A percentile compares a stretch with the other conserved stretches of the same genome.
These are phyloP conservation scores for Apiotrichum akiyoshidainum DNA, from an alignment of 1,284 basidiomycete genomes.

Conservation along the genomic window DNA sequence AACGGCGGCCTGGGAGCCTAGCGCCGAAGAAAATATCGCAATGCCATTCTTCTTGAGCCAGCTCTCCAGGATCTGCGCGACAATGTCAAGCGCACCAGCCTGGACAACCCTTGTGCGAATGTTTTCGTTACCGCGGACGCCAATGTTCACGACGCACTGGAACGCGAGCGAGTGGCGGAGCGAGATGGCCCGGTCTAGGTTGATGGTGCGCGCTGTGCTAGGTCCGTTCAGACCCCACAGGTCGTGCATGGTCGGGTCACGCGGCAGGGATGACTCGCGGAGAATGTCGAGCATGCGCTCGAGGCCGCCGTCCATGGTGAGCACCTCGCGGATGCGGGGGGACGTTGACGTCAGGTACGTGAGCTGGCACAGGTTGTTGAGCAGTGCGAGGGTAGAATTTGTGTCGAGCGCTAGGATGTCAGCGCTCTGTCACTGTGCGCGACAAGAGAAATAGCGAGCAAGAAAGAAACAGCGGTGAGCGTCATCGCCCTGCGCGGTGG, in stretches of 20 bases:
- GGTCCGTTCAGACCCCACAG: constrained; percentile 51
- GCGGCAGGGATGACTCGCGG: constrained; percentile 66
- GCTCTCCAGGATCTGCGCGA: constrained; percentile 88
- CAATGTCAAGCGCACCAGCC: constrained; percentile 90
- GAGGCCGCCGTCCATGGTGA: constrained; percentile 94
- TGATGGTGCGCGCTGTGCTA: constrained; percentile 51
- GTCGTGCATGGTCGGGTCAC: constrained; percentile 42
- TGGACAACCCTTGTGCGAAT: constrained; percentile 92
- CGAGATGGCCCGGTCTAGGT: constrained; percentile 73
- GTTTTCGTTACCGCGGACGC: constrained; percentile 89
- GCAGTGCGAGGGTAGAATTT: constrained; percentile 80
- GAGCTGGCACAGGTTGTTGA: constrained; percentile 95
- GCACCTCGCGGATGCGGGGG: constrained; percentile 94
- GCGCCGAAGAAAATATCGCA: constrained; percentile 44
- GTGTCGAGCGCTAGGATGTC: constrained; percentile 77
- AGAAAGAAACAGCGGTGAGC: too few relatives aligned
- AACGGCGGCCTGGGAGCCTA: constrained; percentile 60
- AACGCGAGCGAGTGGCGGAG: constrained; percentile 88
- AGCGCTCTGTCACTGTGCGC: background rate
- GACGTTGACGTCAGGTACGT: constrained; percentile 97
- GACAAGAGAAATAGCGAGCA: too few relatives aligned
- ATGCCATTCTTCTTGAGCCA: constrained; percentile 77
- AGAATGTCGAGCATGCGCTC: constrained; percentile 91
- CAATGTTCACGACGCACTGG: constrained; percentile 96
- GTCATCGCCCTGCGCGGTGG: too few relatives aligned